phyloP scores from a whole-genome alignment of 139 green algal genomes.

The Tetradesmus obliquus region DNA sequence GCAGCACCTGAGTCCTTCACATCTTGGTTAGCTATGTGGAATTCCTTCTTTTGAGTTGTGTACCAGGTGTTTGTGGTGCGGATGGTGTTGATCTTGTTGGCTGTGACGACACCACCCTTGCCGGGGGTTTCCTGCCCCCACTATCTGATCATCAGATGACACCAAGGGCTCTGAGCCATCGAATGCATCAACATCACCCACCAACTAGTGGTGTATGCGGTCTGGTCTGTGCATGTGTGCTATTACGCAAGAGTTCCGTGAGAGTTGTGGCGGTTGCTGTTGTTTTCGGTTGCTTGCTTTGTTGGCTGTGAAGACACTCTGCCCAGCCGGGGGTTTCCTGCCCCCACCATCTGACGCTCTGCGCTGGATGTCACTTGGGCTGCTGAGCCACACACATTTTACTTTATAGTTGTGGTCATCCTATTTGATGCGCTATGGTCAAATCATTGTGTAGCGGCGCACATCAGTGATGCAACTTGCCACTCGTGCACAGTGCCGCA shows the following conservation, averaged over 20 bases:
- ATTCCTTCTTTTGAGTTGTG: background rate
- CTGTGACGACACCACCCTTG: slow-evolving; percentile 17
- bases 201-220: no score
- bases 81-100: background rate
- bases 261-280: background rate
- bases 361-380: slow-evolving; percentile 33
- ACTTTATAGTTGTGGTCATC: background rate
- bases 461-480: slow-evolving; percentile 32
- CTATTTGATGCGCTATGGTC: no score
- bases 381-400: slow-evolving; percentile 19
- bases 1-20: slow-evolving; percentile 13
- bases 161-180: slow-evolving; percentile 24
- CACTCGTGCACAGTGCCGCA: slow-evolving; percentile 33
- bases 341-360: background rate
- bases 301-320: slow-evolving; percentile 25
- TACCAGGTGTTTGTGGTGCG: background rate
- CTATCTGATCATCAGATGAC: slow-evolving; percentile 23
- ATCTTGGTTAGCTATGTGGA: background rate
- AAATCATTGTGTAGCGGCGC: background rate
- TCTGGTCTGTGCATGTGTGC: background rate
- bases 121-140: slow-evolving; percentile 43
- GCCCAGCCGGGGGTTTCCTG: slow-evolving; percentile 43
- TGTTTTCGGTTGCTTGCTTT: no score
- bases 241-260: background rate
- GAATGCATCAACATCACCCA: no score